Base-by-base conservation (phyloP, 2,329 filamentous ascomycete genomes). In the Ophiocordyceps camponoti-rufipedis region DNA sequence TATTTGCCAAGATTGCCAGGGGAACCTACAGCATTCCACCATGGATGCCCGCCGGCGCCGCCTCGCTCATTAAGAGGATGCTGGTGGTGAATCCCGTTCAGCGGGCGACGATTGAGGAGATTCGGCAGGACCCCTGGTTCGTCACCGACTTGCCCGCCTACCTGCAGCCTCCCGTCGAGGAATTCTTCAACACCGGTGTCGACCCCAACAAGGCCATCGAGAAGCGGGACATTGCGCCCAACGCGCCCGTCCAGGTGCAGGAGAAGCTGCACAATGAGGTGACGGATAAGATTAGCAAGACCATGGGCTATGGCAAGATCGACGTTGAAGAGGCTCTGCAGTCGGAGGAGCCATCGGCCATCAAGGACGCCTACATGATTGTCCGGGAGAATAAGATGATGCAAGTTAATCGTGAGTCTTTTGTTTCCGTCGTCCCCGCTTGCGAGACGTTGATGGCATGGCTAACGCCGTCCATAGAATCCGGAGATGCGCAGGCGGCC, bases 321-420 rank as follows among this genome's bases (percentile, higher is more conserved):
- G 91, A 98, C 67, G 89, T 98, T 45, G 84, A 95, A 58, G 91
- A 96, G 62, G 89, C 91, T 19, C 69, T 98, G 50, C 82, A 83
- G 56, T 87, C 86, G 47, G 80, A 91, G 45, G 91, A 98, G 60
- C 91, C 91, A 12, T 96, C 88, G 48, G 88, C 91, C 11, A 95
- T 98, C 70, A 98, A 98, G 66, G 91, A 98, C 64, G 91, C 91
- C 1, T 98, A 96, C 66, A 80, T 95, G 65, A 98, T 98, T 60
- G 86, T 98, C 28, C 79, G 89, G 45, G 91, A 98, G 63, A 96
- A 96, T 60, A 91, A 95, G 62, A 75, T 96, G 60, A 96, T 96
- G 88, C 84, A 88, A 61, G 81, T 80, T 46, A 94, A 87, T 60
- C 87, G 85, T 93, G 70, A 77, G 85, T 78, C 43, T 18, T 23